Conservation (phyloP, 257 asterid species). For the Penstemon eatonii region DNA sequence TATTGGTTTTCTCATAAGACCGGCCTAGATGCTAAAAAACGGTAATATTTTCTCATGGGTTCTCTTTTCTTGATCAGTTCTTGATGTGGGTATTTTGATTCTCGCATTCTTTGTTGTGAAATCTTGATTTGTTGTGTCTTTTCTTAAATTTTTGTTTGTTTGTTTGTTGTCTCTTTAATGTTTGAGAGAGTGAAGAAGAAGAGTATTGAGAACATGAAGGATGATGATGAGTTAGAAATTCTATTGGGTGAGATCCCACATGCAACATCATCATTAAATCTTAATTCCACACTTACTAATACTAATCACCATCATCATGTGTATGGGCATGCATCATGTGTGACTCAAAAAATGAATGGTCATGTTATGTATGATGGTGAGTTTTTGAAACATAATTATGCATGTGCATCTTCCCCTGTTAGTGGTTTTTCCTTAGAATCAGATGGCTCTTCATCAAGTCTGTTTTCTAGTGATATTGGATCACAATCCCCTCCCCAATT, state of each 20-base stretch:
- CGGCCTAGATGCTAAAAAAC: conserved; percentile 48
- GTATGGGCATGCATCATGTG: conserved; percentile 39
- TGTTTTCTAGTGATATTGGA: conserved; percentile 54
- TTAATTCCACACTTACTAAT: conserved; percentile 18
- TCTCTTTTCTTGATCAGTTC: conserved; percentile 33
- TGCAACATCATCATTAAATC: conserved; percentile 55
- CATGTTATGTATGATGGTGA: conserved; percentile 43
- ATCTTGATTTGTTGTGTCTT: conserved; percentile 18
- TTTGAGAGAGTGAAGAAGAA: no score
- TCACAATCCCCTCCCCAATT: conserved; percentile 47
- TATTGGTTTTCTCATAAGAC: conserved; percentile 36
- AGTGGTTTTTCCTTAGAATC: conserved; percentile 42
- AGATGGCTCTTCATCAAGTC: conserved; percentile 54
- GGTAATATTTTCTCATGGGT: conserved; percentile 37
- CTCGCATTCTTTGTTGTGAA: conserved; percentile 25
- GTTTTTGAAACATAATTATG: conserved; percentile 34
- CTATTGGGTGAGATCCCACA: conserved; percentile 87
- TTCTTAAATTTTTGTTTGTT: background rate
- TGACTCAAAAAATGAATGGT: conserved; percentile 27
- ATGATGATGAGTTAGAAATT: conserved; percentile 74
- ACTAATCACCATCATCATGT: conserved; percentile 14
- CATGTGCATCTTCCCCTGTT: conserved; percentile 58
- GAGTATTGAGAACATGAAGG: conserved; percentile 46
- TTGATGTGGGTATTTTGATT: conserved; percentile 14
- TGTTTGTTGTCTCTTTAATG: no score